Conservation (phyloP, 169 alveolate species). For the Plasmodium gaboni region DNA sequence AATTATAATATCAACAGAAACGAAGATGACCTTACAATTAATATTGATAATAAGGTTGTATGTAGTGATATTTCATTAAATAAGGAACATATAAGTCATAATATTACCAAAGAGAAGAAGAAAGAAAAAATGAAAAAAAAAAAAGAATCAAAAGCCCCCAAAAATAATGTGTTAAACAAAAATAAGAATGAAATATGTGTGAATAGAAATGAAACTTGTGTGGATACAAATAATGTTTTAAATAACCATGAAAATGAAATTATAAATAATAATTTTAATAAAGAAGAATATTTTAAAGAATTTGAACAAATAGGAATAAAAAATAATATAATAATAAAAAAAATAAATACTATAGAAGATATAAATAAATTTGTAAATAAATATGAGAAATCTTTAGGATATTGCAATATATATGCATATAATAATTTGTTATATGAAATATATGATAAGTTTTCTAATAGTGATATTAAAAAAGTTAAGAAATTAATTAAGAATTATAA, state of each 20-base stretch:
- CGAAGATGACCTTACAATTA: too few relatives aligned
- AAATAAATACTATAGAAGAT: constrained; percentile 26
- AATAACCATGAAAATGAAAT: background rate
- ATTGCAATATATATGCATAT: constrained; percentile 63
- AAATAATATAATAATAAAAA: constrained; percentile 28
- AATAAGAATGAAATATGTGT: background rate
- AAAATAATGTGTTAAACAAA: background rate
- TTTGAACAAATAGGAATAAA: constrained; percentile 48
- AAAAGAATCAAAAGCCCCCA: background rate
- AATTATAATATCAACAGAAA: too few relatives aligned
- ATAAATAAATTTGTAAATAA: constrained; percentile 30
- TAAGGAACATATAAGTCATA: too few relatives aligned
- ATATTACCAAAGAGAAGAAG: background rate
- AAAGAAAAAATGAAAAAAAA: background rate
- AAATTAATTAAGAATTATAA: constrained; percentile 62
- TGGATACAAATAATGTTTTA: background rate
- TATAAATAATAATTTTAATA: constrained; percentile 12
- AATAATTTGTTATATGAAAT: constrained; percentile 70
- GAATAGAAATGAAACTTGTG: background rate
- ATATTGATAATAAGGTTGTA: too few relatives aligned
- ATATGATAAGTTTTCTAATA: constrained; percentile 65
- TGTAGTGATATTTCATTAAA: too few relatives aligned
- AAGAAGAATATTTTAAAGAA: constrained; percentile 55
- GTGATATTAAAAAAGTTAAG: constrained; percentile 60
- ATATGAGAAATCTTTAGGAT: background rate